Evolutionary conservation across 2,329 filamentous ascomycete genomes (phyloP).

Genomic region (Talaromyces marneffei): DNA sequence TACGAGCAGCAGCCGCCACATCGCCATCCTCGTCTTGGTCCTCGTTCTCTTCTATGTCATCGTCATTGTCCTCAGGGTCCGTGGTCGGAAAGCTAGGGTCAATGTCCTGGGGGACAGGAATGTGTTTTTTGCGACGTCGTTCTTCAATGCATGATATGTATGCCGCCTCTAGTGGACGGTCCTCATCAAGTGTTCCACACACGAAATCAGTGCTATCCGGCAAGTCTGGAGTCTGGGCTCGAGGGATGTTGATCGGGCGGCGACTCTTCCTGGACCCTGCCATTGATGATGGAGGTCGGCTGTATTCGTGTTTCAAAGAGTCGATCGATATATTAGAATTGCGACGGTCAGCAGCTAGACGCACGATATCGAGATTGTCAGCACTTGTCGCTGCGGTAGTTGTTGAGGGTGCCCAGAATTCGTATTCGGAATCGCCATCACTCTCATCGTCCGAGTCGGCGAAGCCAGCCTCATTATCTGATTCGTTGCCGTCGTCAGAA

Average conservation of each 20-base stretch:
- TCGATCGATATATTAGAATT: constrained; percentile 51
- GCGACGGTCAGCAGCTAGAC: constrained; percentile 41
- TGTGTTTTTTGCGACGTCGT: constrained; percentile 73
- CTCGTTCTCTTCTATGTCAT: constrained; percentile 56
- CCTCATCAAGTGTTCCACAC: constrained; percentile 95
- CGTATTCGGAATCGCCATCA: constrained; percentile 58
- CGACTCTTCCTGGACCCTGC: constrained; percentile 26
- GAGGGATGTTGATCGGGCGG: constrained; percentile 42
- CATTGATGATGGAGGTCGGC: constrained; percentile 21
- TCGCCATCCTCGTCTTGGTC: constrained; percentile 52
- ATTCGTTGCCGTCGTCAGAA: constrained; percentile 66
- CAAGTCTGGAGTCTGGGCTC: constrained; percentile 68
- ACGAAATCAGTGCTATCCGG: constrained; percentile 98
- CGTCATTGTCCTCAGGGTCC: constrained; percentile 79
- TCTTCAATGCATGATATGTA: constrained; percentile 81
- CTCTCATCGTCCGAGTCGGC: constrained; percentile 64
- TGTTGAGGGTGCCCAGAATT: constrained; percentile 55
- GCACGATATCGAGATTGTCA: constrained; percentile 47
- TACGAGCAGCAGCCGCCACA: constrained; percentile 46
- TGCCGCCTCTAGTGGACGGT: constrained; percentile 86
- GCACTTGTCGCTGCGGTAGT: constrained; percentile 48
- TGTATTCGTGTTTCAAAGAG: constrained; percentile 37
- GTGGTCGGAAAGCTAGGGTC: constrained; percentile 96
- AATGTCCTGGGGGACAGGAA: constrained; percentile 86
- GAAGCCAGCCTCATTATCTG: constrained; percentile 70